Percentiles rank a stretch among this genome's conserved stretches.
Conservation (phyloP, 2,329 filamentous ascomycete species). For the Penicillium sp. region DNA sequence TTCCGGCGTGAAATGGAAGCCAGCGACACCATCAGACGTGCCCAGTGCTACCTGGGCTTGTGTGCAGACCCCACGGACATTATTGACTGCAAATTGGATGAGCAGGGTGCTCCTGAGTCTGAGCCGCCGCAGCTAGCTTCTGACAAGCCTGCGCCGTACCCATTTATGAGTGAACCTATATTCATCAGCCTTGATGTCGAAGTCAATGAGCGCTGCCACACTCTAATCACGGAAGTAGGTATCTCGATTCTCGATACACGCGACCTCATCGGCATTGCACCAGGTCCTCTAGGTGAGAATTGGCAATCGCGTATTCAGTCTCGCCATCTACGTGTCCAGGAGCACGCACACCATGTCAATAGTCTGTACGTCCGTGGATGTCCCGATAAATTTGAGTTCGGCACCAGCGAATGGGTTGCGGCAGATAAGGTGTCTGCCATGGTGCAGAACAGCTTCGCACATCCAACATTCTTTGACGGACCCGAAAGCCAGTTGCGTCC, state of each 20-base stretch:
- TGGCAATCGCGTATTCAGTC: conserved; percentile 73
- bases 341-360: conserved; percentile 72
- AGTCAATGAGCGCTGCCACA: conserved; percentile 70
- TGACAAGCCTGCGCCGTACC: conserved; percentile 50
- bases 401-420: conserved; percentile 61
- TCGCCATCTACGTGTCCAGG: conserved; percentile 77
- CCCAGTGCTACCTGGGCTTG: conserved; percentile 74
- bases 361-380: conserved; percentile 71
- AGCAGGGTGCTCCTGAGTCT: conserved; percentile 23
- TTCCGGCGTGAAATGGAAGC: conserved; percentile 57
- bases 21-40: conserved; percentile 63
- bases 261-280: conserved; percentile 59
- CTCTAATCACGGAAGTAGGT: conserved; percentile 81
- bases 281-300: conserved; percentile 64
- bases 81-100: conserved; percentile 28
- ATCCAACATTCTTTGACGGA: conserved; percentile 54
- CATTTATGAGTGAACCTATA: conserved; percentile 62
- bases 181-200: conserved; percentile 85
- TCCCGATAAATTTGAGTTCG: conserved; percentile 76
- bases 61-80: conserved; percentile 40
- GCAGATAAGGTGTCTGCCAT: conserved; percentile 50
- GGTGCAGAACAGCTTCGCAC: conserved; percentile 61
- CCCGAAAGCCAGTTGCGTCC: conserved; percentile 60
- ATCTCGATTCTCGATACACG: conserved; percentile 78
- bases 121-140: conserved; percentile 48